Evolutionary conservation across 2,329 filamentous ascomycete genomes (phyloP).

Genomic region (Didymella pinodella): DNA sequence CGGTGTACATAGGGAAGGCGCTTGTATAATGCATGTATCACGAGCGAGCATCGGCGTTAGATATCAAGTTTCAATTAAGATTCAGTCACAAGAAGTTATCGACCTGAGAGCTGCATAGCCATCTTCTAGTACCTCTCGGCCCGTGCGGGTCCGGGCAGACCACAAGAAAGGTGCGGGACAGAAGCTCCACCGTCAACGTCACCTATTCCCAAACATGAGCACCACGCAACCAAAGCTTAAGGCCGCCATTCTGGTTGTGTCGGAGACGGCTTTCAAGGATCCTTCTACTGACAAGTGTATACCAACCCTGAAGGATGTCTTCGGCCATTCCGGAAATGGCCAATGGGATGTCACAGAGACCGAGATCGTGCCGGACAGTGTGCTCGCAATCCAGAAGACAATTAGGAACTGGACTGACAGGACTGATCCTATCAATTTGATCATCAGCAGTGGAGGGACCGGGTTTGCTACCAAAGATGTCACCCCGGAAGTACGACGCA

Average conservation of each 20-base stretch:
- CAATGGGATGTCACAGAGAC: constrained; percentile 75
- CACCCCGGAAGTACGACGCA: constrained; percentile 79
- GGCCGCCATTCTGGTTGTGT: constrained; percentile 84
- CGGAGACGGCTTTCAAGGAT: constrained; percentile 85
- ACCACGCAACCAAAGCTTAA: constrained; percentile 60
- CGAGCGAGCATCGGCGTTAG: constrained; percentile 41
- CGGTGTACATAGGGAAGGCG: constrained; percentile 42
- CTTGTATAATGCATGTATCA: constrained; percentile 52
- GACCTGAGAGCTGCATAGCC: constrained; percentile 5
- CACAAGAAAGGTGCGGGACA: constrained; percentile 27
- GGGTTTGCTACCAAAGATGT: constrained; percentile 86
- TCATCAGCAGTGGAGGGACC: constrained; percentile 90
- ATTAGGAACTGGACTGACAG: constrained; percentile 78
- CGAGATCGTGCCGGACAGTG: constrained; percentile 81
- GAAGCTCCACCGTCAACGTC: constrained; percentile 30
- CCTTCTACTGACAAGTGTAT: constrained; percentile 79
- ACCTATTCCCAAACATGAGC: constrained; percentile 38
- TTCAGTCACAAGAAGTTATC: constrained; percentile 9
- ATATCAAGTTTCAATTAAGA: constrained; percentile 29
- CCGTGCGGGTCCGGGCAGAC: constrained; percentile 27
- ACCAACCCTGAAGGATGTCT: constrained; percentile 70
- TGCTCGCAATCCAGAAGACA: constrained; percentile 75
- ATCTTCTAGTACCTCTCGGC: constrained; percentile 16
- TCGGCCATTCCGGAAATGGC: constrained; percentile 70
- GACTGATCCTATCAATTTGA: constrained; percentile 69